These are phyloP conservation scores for Linum lewisii DNA, from an alignment of 345 rosid species.

Conservation along the genomic window DNA sequence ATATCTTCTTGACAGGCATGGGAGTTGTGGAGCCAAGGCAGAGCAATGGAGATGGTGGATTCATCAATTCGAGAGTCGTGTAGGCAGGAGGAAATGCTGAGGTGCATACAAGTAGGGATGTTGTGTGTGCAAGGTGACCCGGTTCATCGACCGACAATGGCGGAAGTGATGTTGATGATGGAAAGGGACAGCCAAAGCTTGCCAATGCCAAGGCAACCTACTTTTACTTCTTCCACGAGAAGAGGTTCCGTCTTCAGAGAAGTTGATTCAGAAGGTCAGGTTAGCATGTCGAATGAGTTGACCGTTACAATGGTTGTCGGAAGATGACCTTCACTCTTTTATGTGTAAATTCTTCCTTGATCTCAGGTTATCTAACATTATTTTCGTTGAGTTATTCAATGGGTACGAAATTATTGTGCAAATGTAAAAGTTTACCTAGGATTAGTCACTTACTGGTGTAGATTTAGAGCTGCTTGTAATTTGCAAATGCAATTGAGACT, in stretches of 20 bases:
- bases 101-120: slow-evolving; percentile 21
- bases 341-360: no score
- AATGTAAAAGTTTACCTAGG: no score
- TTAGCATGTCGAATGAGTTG: slow-evolving; percentile 38
- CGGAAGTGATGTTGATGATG: slow-evolving; percentile 15
- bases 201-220: slow-evolving; percentile 23
- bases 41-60: slow-evolving; percentile 15
- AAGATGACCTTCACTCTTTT: slow-evolving; percentile 23
- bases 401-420: no score
- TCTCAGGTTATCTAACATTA: no score
- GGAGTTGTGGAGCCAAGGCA: slow-evolving; percentile 21
- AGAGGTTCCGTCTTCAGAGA: slow-evolving; percentile 35
- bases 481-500: no score
- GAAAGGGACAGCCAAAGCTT: slow-evolving; percentile 9
- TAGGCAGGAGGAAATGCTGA: background rate
- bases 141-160: slow-evolving; percentile 18
- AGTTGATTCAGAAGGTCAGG: slow-evolving; percentile 25
- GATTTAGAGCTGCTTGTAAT: no score
- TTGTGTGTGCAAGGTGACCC: slow-evolving; percentile 23
- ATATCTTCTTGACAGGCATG: slow-evolving; percentile 12
- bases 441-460: no score
- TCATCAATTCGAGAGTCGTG: slow-evolving; percentile 13
- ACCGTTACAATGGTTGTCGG: slow-evolving; percentile 44
- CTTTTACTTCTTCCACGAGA: slow-evolving; percentile 26
- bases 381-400: no score